Conservation (phyloP, 176 grass and related monocot species). For the Carex kokanica region DNA sequence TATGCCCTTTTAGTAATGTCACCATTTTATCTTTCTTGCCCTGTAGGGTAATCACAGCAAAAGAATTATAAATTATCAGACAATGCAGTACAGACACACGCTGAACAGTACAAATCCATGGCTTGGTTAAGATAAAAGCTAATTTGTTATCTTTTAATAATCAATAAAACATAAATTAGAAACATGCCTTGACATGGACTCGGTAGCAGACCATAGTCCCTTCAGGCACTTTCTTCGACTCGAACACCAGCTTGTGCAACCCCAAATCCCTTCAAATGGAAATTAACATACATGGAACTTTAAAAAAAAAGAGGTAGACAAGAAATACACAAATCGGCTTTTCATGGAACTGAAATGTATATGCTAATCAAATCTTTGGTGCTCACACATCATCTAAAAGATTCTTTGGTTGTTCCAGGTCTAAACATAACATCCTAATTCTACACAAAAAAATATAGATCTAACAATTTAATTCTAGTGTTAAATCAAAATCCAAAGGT, state of each 20-base stretch:
- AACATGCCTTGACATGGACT: constrained; percentile 33
- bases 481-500: neutral
- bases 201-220: constrained; percentile 40
- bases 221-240: constrained; percentile 31
- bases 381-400: neutral
- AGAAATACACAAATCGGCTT: neutral
- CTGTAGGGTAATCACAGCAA: constrained; percentile 1
- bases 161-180: constrained; percentile 4
- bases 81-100: neutral
- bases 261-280: constrained; percentile 31
- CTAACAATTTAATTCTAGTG: neutral
- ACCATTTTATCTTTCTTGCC: constrained; percentile 13
- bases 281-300: neutral
- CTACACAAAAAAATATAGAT: neutral
- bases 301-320: neutral
- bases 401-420: neutral
- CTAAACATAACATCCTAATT: constrained; percentile 3
- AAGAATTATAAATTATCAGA: neutral
- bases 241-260: constrained; percentile 39
- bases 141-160: constrained; percentile 9
- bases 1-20: constrained; percentile 37
- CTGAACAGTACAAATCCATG: neutral
- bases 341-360: neutral
- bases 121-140: neutral
- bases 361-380: neutral